Base-by-base conservation (phyloP, 768 basidiomycete species). In the Boletus sp. region DNA sequence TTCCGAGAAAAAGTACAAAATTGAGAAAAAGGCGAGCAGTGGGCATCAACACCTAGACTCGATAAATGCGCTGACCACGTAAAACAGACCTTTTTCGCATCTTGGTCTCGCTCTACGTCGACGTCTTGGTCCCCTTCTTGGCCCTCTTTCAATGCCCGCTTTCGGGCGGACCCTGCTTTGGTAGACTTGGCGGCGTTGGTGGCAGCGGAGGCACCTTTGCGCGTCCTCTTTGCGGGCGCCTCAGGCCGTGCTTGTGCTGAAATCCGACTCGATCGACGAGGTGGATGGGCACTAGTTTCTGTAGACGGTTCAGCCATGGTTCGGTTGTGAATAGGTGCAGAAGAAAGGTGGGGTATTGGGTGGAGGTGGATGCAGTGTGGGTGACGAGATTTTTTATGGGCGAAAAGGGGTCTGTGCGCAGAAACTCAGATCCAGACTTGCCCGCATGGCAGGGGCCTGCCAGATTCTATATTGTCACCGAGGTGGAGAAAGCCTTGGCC, bases 251-350 rank as follows among this genome's bases (percentile, higher is more conserved):
- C 78, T 56, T 79, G 77, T 7, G 79, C 69, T 4, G 83, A 80
- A 54, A 86, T 79, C 50, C 86, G 73, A 15, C 78, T 76, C 5
- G 86, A 88, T 54, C 86, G 77, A 57, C 85, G 76, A 9, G 81
- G 79, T 14, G 60, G n/a, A 4, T 47, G 18, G 33, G 79, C 75
- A 10, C 17, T 20, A 15, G 18, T n/a, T 4, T 67, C 65, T 6
- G 28, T 15, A 1, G 36, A 37, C 7, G 15, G 3, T 42, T 60
- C 64, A 33, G 55, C 49, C 66, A 68, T 67, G 35, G 28, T 1
- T 17, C 12, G 36, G 18, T 29, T 33, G 33, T 33, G 33, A 33
- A 46, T 35, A 30, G 29, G 30, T 35, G 40, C 12, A 15, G 11
- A 41, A 47, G n/a, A 30, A 20, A 37, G 24, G 14, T 4, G 20